A percentile compares a stretch with the other conserved stretches of the same genome.
These are phyloP conservation scores for Myxozyma geophila DNA, from an alignment of 805 yeast genomes.

Conservation along the genomic window DNA sequence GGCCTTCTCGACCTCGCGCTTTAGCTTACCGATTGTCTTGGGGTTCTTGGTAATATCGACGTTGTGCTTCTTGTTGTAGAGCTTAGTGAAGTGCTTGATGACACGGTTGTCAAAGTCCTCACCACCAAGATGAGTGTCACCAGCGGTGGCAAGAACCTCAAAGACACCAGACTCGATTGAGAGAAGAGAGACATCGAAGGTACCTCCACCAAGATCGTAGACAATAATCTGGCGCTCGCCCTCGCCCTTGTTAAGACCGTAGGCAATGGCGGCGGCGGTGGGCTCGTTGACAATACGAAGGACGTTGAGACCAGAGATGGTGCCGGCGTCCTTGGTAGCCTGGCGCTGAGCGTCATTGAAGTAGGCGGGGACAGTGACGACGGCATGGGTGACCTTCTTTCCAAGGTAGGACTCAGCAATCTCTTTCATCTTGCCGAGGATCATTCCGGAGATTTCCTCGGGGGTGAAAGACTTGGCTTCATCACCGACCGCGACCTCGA, in stretches of 20 bases:
- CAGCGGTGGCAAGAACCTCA: conserved; percentile 93
- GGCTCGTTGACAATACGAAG: conserved; percentile 96
- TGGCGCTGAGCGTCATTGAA: conserved; percentile 98
- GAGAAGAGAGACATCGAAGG: conserved; percentile 93
- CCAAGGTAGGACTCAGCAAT: conserved; percentile 92
- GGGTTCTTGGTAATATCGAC: conserved; percentile 80
- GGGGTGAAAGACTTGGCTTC: conserved; percentile 89
- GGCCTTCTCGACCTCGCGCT: conserved; percentile 98
- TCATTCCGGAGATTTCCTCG: conserved; percentile 93
- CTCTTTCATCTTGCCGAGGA: conserved; percentile 89
- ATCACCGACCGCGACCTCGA: conserved; percentile 81
- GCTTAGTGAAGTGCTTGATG: conserved; percentile 88
- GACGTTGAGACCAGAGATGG: conserved; percentile 93
- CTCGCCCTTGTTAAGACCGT: conserved; percentile 71
- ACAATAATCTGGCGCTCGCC: conserved; percentile 84
- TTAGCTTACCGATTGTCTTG: conserved; percentile 88
- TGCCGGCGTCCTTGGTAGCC: conserved; percentile 97
- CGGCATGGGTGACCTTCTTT: conserved; percentile 83
- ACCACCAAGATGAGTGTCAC: conserved; percentile 95
- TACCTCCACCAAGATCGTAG: conserved; percentile 98
- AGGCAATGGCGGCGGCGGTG: conserved; percentile 98
- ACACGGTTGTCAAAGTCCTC: conserved; percentile 98
- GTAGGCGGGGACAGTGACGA: conserved; percentile 95
- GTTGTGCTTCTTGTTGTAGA: conserved; percentile 93
- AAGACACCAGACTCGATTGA: conserved; percentile 95